These are phyloP conservation scores for Verticillium dahliae DNA, from an alignment of 2,329 filamentous ascomycete species.

Conservation along the genomic window DNA sequence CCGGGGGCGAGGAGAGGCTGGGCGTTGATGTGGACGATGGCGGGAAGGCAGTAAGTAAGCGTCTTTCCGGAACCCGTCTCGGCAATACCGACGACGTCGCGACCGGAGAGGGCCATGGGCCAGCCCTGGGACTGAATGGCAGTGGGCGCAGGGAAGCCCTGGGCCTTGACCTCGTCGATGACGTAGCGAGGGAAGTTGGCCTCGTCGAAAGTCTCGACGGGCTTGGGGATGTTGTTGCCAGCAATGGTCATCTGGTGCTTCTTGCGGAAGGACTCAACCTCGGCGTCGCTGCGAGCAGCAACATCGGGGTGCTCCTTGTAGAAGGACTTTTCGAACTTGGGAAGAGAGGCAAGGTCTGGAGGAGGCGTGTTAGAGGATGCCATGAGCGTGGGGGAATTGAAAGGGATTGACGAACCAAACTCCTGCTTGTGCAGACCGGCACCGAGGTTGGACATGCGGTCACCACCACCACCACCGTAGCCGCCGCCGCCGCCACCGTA, in stretches of 20 bases:
- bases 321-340: slow-evolving; percentile 99
- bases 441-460: slow-evolving; percentile 91
- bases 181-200: slow-evolving; percentile 96
- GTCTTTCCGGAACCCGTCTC: slow-evolving; percentile 99
- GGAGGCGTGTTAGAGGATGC: slow-evolving; percentile 16
- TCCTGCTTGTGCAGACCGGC: slow-evolving; percentile 79
- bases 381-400: slow-evolving; percentile 17
- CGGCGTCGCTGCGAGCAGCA: slow-evolving; percentile 62
- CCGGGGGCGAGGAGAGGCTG: slow-evolving; percentile 93
- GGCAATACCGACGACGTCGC: slow-evolving; percentile 97
- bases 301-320: slow-evolving; percentile 93
- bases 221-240: slow-evolving; percentile 78
- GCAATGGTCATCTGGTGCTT: slow-evolving; percentile 78
- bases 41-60: slow-evolving; percentile 92
- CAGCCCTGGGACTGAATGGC: slow-evolving; percentile 97
- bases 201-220: slow-evolving; percentile 95
- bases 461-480: slow-evolving; percentile 60
- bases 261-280: slow-evolving; percentile 83
- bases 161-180: slow-evolving; percentile 96
- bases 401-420: slow-evolving; percentile 61
- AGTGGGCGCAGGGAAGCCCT: slow-evolving; percentile 89
- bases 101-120: slow-evolving; percentile 97
- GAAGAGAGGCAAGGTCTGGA: slow-evolving; percentile 67
- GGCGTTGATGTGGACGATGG: slow-evolving; percentile 99
- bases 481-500: slow-evolving; percentile 33